Evolutionary conservation across 768 basidiomycete genomes (phyloP).

Genomic region (Leccinum subgranulosum): DNA sequence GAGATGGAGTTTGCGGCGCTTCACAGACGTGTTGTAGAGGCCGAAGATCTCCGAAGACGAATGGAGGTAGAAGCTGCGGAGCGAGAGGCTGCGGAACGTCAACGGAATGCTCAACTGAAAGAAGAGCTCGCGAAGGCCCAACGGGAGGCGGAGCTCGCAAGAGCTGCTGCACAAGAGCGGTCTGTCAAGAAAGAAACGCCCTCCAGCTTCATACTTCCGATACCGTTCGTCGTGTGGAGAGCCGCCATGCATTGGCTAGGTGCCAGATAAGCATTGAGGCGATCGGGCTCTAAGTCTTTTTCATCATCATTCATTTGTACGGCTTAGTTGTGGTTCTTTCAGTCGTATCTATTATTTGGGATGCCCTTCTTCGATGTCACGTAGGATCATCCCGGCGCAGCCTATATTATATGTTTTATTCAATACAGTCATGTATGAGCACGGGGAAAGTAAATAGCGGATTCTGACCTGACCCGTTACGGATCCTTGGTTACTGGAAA

Average conservation of each 20-base stretch:
- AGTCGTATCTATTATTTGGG: constrained; percentile 18
- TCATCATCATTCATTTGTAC: constrained; percentile 1
- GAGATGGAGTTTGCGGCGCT: constrained; percentile 28
- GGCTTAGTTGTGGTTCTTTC: neutral
- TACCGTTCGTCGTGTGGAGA: constrained; percentile 34
- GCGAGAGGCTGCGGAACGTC: constrained; percentile 26
- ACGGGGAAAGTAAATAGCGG: neutral
- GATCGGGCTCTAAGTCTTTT: neutral
- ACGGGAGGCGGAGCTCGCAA: constrained; percentile 25
- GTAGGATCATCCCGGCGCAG: neutral
- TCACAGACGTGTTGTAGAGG: constrained; percentile 24
- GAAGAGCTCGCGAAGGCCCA: constrained; percentile 30
- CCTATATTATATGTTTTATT: constrained; percentile 2
- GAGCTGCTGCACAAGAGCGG: constrained; percentile 24
- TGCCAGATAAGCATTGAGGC: constrained; percentile 16
- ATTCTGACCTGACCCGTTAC: neutral
- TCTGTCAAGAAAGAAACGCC: constrained; percentile 27
- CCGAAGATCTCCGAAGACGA: constrained; percentile 26
- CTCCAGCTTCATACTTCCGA: constrained; percentile 28
- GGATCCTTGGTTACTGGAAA: neutral
- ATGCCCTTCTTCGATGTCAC: neutral
- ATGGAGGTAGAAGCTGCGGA: constrained; percentile 29
- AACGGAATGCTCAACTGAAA: constrained; percentile 27
- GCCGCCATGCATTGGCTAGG: constrained; percentile 34
- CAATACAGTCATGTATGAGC: neutral